Evolutionary conservation across 495 filamentous ascomycete genomes (phyloP), one percentile per base, ranked within the genome.

Genomic region (Haplographium delicatum): DNA sequence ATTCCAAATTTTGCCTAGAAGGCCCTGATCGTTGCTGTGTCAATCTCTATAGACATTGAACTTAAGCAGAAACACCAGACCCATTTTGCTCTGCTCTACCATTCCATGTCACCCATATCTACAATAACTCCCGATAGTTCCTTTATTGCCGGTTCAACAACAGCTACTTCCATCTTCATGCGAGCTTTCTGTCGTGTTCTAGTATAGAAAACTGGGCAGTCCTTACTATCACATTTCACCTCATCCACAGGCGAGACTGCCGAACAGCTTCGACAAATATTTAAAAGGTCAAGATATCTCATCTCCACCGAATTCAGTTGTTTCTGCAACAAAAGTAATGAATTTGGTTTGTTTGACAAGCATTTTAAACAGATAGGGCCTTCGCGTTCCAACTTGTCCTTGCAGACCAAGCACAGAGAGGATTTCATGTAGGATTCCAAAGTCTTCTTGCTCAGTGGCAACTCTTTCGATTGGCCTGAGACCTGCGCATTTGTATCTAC

Each of bases 121-220:
- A 54, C 47, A n/a, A 56, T 48, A 1, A 46, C 50, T 2, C 74
- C 70, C 48, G 76, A 71, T 50, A 91, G 64, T 46, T 75, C 62
- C 56, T 70, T 64, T 8, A 86, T 65, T 3, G 82, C 72, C 23
- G 79, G 80, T 58, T 72, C 77, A 25, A 78, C 64, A 24, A 78
- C 67, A 20, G 64, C 63, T 67, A 62, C 82, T 56, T 83, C 75
- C 52, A 72, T 79, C 47, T 69, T 72, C 54, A 86, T 72, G 64
- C 74, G 67, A 9, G 83, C 74, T 48, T 65, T 63, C 66, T 90
- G 84, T 67, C 84, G 85, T 9, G 85, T 80, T 44, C 94, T 69
- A 1, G 85, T 85, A 63, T 96, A 98, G 59, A 93, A 96, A 2
- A 96, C 87, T 0, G 90, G 86, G 63, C 93, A 98, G 66, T 96